Conservation (phyloP, 2,329 filamentous ascomycete genomes). For the Thyridium curvatum region DNA sequence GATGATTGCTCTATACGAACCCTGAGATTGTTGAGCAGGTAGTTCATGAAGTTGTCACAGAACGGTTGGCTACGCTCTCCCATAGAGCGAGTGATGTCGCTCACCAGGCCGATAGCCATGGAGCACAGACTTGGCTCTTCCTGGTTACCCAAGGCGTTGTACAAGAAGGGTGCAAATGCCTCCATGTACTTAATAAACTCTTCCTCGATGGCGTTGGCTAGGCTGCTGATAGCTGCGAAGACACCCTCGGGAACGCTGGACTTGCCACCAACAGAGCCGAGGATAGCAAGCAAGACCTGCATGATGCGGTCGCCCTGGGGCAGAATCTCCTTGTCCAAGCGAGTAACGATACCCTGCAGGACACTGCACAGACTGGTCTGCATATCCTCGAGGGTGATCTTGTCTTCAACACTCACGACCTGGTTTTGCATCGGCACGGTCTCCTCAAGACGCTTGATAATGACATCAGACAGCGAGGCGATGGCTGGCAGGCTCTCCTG, state of each 20-base stretch:
- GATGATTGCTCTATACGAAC: slow-evolving; percentile 38
- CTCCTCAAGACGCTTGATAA: slow-evolving; percentile 85
- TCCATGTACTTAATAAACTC: slow-evolving; percentile 98
- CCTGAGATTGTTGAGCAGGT: slow-evolving; percentile 84
- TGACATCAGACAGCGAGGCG: slow-evolving; percentile 76
- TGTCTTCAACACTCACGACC: slow-evolving; percentile 95
- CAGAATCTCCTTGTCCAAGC: slow-evolving; percentile 83
- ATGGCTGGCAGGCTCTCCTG: slow-evolving; percentile 78
- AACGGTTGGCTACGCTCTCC: slow-evolving; percentile 87
- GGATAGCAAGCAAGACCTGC: slow-evolving; percentile 76
- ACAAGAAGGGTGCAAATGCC: slow-evolving; percentile 83
- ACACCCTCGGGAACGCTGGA: slow-evolving; percentile 92
- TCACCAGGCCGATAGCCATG: slow-evolving; percentile 95
- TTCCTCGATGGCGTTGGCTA: slow-evolving; percentile 85
- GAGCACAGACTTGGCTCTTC: slow-evolving; percentile 91
- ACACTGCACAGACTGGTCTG: slow-evolving; percentile 93
- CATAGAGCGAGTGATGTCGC: slow-evolving; percentile 89
- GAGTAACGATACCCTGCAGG: slow-evolving; percentile 82
- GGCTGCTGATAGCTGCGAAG: slow-evolving; percentile 86
- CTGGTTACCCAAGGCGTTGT: slow-evolving; percentile 90
- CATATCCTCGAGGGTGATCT: slow-evolving; percentile 93
- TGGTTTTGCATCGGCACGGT: slow-evolving; percentile 86
- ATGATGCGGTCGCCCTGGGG: slow-evolving; percentile 93
- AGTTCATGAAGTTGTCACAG: slow-evolving; percentile 98
- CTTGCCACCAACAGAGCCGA: slow-evolving; percentile 72